Evolutionary conservation across 2,329 filamentous ascomycete species (phyloP), one percentile per base, ranked within the genome.

Genomic region (Fusarium sp.): DNA sequence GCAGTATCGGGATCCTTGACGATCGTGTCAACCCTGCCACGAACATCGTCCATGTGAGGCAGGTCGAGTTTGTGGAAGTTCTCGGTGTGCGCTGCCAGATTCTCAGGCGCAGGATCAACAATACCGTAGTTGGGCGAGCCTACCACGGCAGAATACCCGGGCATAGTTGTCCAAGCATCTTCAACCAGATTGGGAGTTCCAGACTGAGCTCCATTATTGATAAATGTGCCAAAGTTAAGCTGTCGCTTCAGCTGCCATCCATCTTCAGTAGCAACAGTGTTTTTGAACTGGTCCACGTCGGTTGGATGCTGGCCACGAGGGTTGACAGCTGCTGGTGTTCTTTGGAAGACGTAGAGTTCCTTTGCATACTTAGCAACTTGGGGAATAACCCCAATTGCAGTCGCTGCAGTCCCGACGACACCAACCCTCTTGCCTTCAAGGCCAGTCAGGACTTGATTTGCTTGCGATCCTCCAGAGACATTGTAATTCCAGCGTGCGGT

Each of bases 261-360:
- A 11, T 40, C n/a, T 7, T 21, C n/a, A 10, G 38, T 40, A 5
- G 38, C 38, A 15, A 36, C 17, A 15, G 14, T 36, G 3, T 15
- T 7, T 34, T 38, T 42, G 28, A 57, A 57, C 22, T 46, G 19
- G 7, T 21, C 36, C 5, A 22, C 11, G 26, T 57, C 54, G n/a
- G 54, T 57, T 21, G 44, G 54, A 45, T 45, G 54, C 33, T 57
- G 44, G 42, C 14, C 44, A 15, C 54, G 54, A 19, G 36, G 26
- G 19, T 57, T 39, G 54, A 57, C 44, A 13, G 17, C 40, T 10
- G 54, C 44, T 57, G 54, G 54, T 17, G 54, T 57, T 43, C 54
- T 40, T 42, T 57, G 54, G 15, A 57, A 49, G 26, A 57, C 54
- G 36, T 49, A 57, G 34, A 57, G 54, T 39, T 57, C 54, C 36